These are phyloP conservation scores for Pseudocercospora eumusae DNA, from an alignment of 2,329 filamentous ascomycete genomes.

Conservation along the genomic window DNA sequence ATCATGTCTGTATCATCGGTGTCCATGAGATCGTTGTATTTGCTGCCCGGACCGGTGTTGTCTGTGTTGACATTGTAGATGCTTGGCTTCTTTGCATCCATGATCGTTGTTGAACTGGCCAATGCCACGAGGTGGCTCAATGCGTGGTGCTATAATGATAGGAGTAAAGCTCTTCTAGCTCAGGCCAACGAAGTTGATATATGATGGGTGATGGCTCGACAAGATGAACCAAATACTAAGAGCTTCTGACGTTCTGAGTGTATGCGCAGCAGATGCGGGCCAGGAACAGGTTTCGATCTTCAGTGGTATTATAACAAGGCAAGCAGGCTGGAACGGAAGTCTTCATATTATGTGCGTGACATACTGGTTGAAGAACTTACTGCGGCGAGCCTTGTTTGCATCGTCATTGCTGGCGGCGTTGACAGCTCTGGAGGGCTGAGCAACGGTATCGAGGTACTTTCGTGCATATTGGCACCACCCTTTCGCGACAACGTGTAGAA, in stretches of 20 bases:
- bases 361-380: not conserved
- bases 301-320: not conserved
- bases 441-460: slow-evolving; percentile 1
- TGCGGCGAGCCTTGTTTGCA: slow-evolving; percentile 1
- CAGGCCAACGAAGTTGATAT: not conserved
- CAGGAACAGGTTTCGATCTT: not conserved
- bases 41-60: not conserved
- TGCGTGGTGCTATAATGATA: not conserved
- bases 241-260: not conserved
- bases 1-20: not conserved
- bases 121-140: not conserved
- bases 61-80: not conserved
- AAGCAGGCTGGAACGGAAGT: not conserved
- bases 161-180: not conserved
- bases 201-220: not conserved
- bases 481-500: not conserved
- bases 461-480: not conserved
- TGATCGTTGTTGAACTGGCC: not conserved
- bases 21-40: not conserved
- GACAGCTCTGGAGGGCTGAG: slow-evolving; percentile 1
- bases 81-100: no score
- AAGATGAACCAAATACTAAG: not conserved
- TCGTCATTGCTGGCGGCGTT: slow-evolving; percentile 2
- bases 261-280: not conserved
- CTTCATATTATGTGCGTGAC: not conserved